phyloP scores from a whole-genome alignment of 306 rosid genomes.

The Cucurbita maxima region DNA sequence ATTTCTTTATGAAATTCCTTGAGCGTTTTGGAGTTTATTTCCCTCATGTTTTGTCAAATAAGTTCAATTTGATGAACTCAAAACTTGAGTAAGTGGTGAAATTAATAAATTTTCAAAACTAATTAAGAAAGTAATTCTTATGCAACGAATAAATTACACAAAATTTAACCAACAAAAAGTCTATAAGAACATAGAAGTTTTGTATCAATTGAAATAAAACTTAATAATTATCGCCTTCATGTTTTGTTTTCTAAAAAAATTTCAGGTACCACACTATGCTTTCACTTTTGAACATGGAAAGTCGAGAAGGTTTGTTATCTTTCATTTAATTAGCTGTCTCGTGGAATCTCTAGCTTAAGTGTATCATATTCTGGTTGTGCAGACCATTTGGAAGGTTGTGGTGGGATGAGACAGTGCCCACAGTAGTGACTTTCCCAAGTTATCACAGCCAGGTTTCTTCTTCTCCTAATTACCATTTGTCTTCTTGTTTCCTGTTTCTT shows the following conservation, averaged over 20 bases:
- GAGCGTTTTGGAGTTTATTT: background rate
- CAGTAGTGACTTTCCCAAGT: slow-evolving; percentile 59
- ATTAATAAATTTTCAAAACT: background rate
- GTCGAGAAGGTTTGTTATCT: slow-evolving; percentile 50
- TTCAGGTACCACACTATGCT: slow-evolving; percentile 70
- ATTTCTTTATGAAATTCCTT: background rate
- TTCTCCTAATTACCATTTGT: slow-evolving; percentile 3
- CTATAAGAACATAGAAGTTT: no score
- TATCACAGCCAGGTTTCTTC: slow-evolving; percentile 55
- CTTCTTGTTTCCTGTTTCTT: slow-evolving; percentile 6
- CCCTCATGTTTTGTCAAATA: background rate
- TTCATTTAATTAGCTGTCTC: background rate
- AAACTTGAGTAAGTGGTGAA: background rate
- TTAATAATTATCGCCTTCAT: background rate
- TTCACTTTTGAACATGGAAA: slow-evolving; percentile 57
- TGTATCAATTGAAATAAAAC: background rate
- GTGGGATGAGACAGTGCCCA: slow-evolving; percentile 97
- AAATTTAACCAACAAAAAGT: no score
- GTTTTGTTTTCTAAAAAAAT: background rate
- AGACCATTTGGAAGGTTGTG: slow-evolving; percentile 83
- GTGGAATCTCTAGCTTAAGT: background rate
- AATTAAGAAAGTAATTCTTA: no score
- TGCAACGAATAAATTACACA: background rate
- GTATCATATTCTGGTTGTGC: slow-evolving; percentile 3
- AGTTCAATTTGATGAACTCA: background rate